A percentile compares a stretch with the other conserved stretches of the same genome.
phyloP scores from a whole-genome alignment of 352 stramenopile species.

The Phytopythium cucurbitacearum region DNA sequence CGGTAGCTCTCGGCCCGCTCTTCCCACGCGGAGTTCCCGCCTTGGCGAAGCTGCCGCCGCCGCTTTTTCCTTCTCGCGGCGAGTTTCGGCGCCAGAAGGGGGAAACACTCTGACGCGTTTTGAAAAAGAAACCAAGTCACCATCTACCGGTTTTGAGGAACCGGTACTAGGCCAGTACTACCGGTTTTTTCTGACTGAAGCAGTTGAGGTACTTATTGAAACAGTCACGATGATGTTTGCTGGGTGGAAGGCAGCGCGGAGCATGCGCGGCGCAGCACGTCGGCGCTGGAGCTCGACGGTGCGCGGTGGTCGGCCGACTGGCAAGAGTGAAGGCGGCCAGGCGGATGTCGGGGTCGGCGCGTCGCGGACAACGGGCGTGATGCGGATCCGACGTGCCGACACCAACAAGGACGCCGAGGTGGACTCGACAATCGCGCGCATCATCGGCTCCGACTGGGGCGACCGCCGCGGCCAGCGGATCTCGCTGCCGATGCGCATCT shows the following conservation, averaged over 20 bases:
- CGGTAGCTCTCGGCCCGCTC: too few species aligned
- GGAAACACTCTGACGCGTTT: too few species aligned
- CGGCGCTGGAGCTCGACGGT: conserved; percentile 20
- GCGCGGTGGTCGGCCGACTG: too few species aligned
- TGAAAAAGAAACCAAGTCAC: too few species aligned
- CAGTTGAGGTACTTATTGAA: neutral
- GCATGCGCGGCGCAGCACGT: conserved; percentile 7
- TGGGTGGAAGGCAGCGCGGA: conserved; percentile 7
- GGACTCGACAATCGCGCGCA: conserved; percentile 53
- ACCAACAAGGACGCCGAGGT: conserved; percentile 36
- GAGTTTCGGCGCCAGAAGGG: too few species aligned
- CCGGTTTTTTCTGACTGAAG: too few species aligned
- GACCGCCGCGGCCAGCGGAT: conserved; percentile 62
- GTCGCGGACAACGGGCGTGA: conserved; percentile 23
- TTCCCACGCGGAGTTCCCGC: neutral
- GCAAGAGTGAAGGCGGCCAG: too few species aligned
- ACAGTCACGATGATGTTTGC: neutral
- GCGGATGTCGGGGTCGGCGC: neutral
- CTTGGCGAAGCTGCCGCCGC: neutral
- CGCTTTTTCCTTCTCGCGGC: neutral
- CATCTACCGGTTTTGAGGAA: neutral
- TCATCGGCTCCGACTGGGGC: conserved; percentile 75
- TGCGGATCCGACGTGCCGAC: conserved; percentile 29
- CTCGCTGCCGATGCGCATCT: conserved; percentile 65
- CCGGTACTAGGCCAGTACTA: neutral